Evolutionary conservation across 1,284 basidiomycete genomes (phyloP).

Genomic region (Puccinia horiana): DNA sequence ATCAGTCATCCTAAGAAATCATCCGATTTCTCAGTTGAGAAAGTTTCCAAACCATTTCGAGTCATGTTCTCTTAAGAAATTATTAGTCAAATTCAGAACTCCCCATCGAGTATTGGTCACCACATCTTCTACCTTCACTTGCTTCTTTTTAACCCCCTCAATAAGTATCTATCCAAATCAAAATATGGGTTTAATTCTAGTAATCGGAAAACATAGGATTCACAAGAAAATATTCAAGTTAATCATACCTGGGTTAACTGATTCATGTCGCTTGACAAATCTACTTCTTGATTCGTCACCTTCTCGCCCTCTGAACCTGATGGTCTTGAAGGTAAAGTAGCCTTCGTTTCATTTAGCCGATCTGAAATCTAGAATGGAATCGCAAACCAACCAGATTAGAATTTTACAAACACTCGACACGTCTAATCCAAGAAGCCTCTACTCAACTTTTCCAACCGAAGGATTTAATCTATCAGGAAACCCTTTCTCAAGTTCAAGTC

Average conservation of each 20-base stretch:
- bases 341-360: background rate
- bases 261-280: slow-evolving; percentile 15
- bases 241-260: slow-evolving; percentile 22
- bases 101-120: background rate
- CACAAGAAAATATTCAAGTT: no score
- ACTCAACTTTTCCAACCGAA: slow-evolving; percentile 31
- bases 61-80: background rate
- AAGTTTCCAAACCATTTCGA: background rate
- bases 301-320: background rate
- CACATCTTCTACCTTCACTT: background rate
- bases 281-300: background rate
- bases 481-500: background rate
- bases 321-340: background rate
- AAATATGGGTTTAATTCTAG: background rate
- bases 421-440: background rate
- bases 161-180: background rate
- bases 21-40: background rate
- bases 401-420: background rate
- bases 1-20: background rate
- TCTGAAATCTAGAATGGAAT: background rate
- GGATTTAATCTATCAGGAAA: background rate
- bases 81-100: background rate
- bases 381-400: background rate
- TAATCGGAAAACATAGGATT: no score
- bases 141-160: slow-evolving; percentile 5